These are phyloP conservation scores for Pseudocercospora eumusae DNA, from an alignment of 2,329 filamentous ascomycete genomes.

Conservation along the genomic window DNA sequence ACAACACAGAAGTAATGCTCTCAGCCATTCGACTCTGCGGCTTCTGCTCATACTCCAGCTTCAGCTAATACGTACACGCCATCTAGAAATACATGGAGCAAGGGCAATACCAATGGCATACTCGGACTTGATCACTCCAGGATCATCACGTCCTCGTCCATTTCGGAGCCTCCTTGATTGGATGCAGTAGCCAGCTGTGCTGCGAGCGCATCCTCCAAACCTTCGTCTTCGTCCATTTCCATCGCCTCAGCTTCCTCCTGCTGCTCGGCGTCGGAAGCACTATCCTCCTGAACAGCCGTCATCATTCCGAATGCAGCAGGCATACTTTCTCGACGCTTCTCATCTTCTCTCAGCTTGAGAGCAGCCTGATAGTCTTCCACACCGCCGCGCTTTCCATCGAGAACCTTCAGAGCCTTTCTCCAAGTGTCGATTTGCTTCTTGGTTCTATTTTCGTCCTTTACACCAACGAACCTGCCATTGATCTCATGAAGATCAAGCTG, in stretches of 20 bases:
- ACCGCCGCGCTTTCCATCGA: conserved; percentile 34
- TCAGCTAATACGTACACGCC: not conserved
- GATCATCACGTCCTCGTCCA: not conserved
- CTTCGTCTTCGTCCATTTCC: conserved; percentile 15
- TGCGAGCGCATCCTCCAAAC: not conserved
- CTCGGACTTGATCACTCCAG: conserved; percentile 1
- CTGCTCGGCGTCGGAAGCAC: conserved; percentile 20
- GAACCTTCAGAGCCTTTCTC: conserved; percentile 32
- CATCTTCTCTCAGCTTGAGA: conserved; percentile 25
- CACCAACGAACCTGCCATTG: conserved; percentile 26
- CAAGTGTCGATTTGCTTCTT: conserved; percentile 30
- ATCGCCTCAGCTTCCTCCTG: conserved; percentile 6
- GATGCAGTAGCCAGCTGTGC: not conserved
- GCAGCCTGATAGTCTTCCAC: conserved; percentile 33
- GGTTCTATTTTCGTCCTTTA: conserved; percentile 25
- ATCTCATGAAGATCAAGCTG: conserved; percentile 53
- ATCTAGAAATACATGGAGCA: not conserved
- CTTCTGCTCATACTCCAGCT: too few species aligned
- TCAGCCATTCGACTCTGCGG: too few species aligned
- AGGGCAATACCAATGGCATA: not conserved
- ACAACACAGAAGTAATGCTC: too few species aligned
- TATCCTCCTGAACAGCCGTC: conserved; percentile 15
- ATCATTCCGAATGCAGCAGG: conserved; percentile 23
- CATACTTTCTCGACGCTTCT: conserved; percentile 16
- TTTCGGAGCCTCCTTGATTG: not conserved